Evolutionary conservation across 768 basidiomycete genomes (phyloP).

Genomic region (Pleurotus citrinopileatus): DNA sequence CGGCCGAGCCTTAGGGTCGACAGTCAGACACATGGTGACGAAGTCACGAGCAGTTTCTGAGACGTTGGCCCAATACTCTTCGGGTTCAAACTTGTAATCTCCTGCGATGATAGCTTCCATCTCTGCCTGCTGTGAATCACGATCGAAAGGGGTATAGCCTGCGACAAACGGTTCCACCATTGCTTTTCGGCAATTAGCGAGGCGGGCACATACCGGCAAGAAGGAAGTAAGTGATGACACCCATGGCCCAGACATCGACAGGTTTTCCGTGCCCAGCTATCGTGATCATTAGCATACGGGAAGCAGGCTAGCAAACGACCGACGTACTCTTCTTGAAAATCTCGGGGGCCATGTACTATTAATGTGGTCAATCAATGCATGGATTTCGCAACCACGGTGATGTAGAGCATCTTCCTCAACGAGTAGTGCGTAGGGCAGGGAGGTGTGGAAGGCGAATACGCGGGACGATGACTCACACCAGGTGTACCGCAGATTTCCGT

Average conservation of each 20-base stretch:
- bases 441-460: too few relatives aligned
- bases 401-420: too few relatives aligned
- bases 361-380: not conserved
- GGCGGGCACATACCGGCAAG: conserved; percentile 44
- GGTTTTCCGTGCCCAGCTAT: conserved; percentile 90
- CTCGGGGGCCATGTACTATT: conserved; percentile 91
- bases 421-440: too few relatives aligned
- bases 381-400: not conserved
- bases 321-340: conserved; percentile 85
- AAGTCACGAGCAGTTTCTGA: conserved; percentile 81
- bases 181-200: too few relatives aligned
- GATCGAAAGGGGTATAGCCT: conserved; percentile 96
- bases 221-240: conserved; percentile 97
- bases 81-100: conserved; percentile 82
- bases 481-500: conserved; percentile 97
- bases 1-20: conserved; percentile 78
- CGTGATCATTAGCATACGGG: conserved; percentile 4
- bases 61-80: conserved; percentile 87
- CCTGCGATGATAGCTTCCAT: conserved; percentile 95
- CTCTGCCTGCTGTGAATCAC: conserved; percentile 83
- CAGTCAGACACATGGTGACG: conserved; percentile 76
- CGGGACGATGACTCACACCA: conserved; percentile 70
- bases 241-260: conserved; percentile 97
- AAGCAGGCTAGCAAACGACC: not conserved
- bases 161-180: too few relatives aligned